phyloP scores from a whole-genome alignment of 2,329 filamentous ascomycete species.

The Biscogniauxia marginata region DNA sequence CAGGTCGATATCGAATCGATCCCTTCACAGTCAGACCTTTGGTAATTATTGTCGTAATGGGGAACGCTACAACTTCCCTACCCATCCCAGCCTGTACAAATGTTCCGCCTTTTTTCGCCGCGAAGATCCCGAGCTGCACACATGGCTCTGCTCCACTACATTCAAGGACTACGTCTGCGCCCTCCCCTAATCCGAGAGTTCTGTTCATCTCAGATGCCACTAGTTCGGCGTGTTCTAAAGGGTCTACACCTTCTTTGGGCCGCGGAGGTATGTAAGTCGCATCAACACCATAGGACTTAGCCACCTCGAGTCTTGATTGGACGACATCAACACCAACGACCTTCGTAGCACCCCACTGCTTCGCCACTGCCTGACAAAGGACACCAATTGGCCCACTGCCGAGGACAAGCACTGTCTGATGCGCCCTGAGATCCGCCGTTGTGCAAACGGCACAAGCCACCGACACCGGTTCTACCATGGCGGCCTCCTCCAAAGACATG shows the following conservation, averaged over 20 bases:
- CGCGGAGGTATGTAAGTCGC: slow-evolving; percentile 38
- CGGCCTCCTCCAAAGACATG: slow-evolving; percentile 49
- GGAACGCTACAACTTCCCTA: slow-evolving; percentile 44
- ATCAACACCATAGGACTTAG: slow-evolving; percentile 44
- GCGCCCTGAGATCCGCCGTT: slow-evolving; percentile 38
- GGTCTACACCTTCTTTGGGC: slow-evolving; percentile 29
- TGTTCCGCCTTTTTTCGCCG: slow-evolving; percentile 48
- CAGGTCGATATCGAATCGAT: slow-evolving; percentile 42
- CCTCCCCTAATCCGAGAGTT: slow-evolving; percentile 38
- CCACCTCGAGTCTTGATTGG: slow-evolving; percentile 40
- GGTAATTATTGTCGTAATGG: slow-evolving; percentile 42
- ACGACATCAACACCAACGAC: slow-evolving; percentile 49
- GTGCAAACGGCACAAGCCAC: slow-evolving; percentile 49
- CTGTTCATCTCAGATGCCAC: slow-evolving; percentile 39
- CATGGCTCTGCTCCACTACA: slow-evolving; percentile 50
- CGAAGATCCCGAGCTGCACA: slow-evolving; percentile 53
- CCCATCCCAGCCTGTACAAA: slow-evolving; percentile 64
- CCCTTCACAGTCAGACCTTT: slow-evolving; percentile 42
- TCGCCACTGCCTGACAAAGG: slow-evolving; percentile 45
- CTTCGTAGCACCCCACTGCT: slow-evolving; percentile 43
- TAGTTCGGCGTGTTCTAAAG: slow-evolving; percentile 36
- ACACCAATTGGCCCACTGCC: slow-evolving; percentile 51
- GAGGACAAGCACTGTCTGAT: slow-evolving; percentile 46
- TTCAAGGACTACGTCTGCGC: slow-evolving; percentile 48
- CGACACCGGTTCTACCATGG: slow-evolving; percentile 51